These are phyloP conservation scores for Pyrus betulifolia DNA, from an alignment of 306 rosid species.

Conservation along the genomic window DNA sequence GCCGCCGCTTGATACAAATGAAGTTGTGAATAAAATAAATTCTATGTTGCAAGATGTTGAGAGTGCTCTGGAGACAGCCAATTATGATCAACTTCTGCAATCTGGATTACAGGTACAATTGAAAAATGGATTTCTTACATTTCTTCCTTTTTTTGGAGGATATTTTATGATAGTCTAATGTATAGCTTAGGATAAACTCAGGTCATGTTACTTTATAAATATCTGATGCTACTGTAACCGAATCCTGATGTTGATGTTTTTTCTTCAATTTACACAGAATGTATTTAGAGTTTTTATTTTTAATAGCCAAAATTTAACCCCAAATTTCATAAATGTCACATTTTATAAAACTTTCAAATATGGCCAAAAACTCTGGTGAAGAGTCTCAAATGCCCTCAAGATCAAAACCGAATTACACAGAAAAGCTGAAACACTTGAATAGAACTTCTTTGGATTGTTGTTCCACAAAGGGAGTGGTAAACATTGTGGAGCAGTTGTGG, in stretches of 20 bases:
- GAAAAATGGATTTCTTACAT: not conserved
- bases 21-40: slow-evolving; percentile 46
- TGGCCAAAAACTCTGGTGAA: no score
- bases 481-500: not conserved
- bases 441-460: not conserved
- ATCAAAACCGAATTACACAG: not conserved
- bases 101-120: slow-evolving; percentile 79
- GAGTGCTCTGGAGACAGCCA: slow-evolving; percentile 76
- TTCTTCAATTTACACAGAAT: not conserved
- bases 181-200: not conserved
- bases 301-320: not conserved
- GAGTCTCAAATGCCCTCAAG: not conserved
- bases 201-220: not conserved
- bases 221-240: not conserved
- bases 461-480: not conserved
- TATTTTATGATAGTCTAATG: not conserved
- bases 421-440: not conserved
- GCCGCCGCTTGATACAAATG: slow-evolving; percentile 69
- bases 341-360: not conserved
- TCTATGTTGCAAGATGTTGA: slow-evolving; percentile 70
- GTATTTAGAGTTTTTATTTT: not conserved
- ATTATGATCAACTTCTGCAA: slow-evolving; percentile 92
- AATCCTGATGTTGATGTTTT: not conserved
- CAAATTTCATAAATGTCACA: not conserved
- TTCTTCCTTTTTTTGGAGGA: not conserved